A percentile compares a stretch with the other conserved stretches of the same genome.
Evolutionary conservation across 2,329 filamentous ascomycete species (phyloP).

Genomic region (Cercospora berteroae): DNA sequence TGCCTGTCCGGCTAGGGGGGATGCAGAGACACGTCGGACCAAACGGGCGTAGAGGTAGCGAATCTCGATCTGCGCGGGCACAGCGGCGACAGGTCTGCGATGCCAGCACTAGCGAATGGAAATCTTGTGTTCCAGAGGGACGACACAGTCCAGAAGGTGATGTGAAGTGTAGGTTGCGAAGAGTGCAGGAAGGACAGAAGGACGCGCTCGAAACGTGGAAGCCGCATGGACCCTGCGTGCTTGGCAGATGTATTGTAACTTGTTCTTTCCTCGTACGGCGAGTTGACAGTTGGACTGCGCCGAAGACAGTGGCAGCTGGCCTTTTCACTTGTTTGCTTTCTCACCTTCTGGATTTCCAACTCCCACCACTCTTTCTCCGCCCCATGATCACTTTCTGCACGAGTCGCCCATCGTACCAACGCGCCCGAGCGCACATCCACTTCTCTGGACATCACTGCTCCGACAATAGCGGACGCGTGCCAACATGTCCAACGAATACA

Average conservation of each 20-base stretch:
- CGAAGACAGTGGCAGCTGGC: background rate
- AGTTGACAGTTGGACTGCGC: background rate
- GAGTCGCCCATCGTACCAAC: background rate
- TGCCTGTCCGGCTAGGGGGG: background rate
- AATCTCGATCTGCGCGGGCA: background rate
- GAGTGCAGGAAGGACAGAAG: background rate
- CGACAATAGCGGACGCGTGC: conserved; percentile 10
- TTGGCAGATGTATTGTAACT: background rate
- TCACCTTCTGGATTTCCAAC: background rate
- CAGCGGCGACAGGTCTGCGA: background rate
- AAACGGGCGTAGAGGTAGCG: background rate
- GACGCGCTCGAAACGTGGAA: background rate
- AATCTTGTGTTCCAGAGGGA: background rate
- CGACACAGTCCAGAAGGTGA: background rate
- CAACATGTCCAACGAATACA: conserved; percentile 91
- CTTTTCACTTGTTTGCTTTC: conserved; percentile 1
- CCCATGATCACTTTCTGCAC: background rate
- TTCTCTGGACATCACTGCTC: background rate
- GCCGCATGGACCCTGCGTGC: conserved; percentile 4
- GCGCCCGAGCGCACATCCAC: background rate
- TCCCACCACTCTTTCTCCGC: background rate
- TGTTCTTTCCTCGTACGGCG: conserved; percentile 5
- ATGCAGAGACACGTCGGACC: background rate
- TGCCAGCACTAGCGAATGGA: background rate
- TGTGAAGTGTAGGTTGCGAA: background rate